phyloP scores from a whole-genome alignment of 2,329 filamentous ascomycete species.

The Leptoxyphium fumago region DNA sequence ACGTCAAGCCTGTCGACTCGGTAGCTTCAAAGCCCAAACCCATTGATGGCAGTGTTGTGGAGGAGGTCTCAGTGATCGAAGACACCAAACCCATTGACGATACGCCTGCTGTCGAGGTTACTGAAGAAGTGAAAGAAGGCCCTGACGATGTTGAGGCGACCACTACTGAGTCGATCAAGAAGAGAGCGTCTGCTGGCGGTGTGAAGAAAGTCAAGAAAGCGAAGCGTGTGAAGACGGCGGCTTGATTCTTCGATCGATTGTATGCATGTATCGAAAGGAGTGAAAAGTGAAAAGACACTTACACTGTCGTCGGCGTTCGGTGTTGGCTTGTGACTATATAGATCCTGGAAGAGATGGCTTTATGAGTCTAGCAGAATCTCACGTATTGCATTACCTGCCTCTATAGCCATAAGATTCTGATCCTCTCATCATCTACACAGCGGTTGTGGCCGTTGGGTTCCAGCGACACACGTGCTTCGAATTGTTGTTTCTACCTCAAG shows the following conservation, averaged over 20 bases:
- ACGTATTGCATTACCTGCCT: too few relatives aligned
- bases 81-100: conserved; percentile 19
- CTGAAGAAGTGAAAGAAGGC: conserved; percentile 8
- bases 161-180: conserved; percentile 20
- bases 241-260: neutral
- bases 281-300: too few relatives aligned
- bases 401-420: too few relatives aligned
- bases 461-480: too few relatives aligned
- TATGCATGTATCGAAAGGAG: too few relatives aligned
- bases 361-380: too few relatives aligned
- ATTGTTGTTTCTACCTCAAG: too few relatives aligned
- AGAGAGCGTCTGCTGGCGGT: conserved; percentile 18
- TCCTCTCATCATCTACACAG: too few relatives aligned
- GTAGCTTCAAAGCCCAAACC: conserved; percentile 29
- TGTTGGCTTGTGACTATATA: too few relatives aligned
- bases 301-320: too few relatives aligned
- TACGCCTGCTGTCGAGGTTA: conserved; percentile 13
- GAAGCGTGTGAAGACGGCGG: conserved; percentile 11
- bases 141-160: conserved; percentile 9
- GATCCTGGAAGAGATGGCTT: too few relatives aligned
- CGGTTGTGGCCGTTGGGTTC: too few relatives aligned
- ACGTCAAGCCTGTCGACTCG: conserved; percentile 49
- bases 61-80: conserved; percentile 17
- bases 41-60: conserved; percentile 21
- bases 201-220: conserved; percentile 20